Evolutionary conservation across 1,284 basidiomycete species (phyloP).

Genomic region (Coniferiporia weirii): DNA sequence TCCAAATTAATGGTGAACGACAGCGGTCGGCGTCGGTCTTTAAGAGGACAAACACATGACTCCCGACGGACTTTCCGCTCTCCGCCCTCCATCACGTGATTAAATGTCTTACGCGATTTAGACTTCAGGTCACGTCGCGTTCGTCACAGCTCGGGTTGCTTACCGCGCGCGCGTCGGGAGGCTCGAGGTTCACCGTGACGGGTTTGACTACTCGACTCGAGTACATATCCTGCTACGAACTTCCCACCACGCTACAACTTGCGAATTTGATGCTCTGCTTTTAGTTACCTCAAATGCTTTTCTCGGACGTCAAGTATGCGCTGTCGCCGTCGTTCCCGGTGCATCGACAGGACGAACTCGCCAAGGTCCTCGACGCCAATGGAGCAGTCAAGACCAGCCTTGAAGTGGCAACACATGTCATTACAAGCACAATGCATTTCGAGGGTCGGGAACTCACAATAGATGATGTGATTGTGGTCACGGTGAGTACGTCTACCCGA

Average conservation of each 20-base stretch:
- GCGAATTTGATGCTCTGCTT: not conserved
- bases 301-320: slow-evolving; percentile 30
- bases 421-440: slow-evolving; percentile 49
- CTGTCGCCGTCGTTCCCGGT: slow-evolving; percentile 30
- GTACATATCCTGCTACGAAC: too few species aligned
- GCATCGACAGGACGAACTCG: slow-evolving; percentile 29
- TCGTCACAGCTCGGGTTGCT: not conserved
- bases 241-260: not conserved
- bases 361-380: slow-evolving; percentile 35
- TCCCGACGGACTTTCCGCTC: not conserved
- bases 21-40: not conserved
- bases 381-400: slow-evolving; percentile 43
- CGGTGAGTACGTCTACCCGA: slow-evolving; percentile 29
- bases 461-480: slow-evolving; percentile 35
- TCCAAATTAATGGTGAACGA: not conserved
- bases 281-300: slow-evolving; percentile 20
- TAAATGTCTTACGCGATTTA: not conserved
- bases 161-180: not conserved
- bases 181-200: too few species aligned
- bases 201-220: too few species aligned
- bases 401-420: slow-evolving; percentile 31
- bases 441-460: slow-evolving; percentile 42
- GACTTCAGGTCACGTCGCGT: not conserved
- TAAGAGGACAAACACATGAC: not conserved
- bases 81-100: not conserved